Evolutionary conservation across 768 basidiomycete genomes (phyloP), one percentile per base, ranked within the genome.

Genomic region (Leccinum truebloodii): DNA sequence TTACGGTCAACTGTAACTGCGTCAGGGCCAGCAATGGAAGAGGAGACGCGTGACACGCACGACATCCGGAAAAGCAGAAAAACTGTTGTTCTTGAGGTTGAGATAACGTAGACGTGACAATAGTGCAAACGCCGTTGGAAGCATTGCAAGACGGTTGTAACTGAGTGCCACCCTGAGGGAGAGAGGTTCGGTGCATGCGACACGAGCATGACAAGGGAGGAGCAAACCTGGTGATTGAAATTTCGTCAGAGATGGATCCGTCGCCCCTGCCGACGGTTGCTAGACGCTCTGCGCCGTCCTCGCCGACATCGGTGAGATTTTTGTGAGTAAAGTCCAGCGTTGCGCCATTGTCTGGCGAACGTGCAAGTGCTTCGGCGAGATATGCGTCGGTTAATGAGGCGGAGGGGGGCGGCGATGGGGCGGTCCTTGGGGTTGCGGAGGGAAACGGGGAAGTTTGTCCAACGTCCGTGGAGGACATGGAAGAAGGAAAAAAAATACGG

Each of bases 261-360:
- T 50, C 79, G 69, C 77, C 75, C 75, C 78, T 75, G 66, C 86
- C 80, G 32, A 86, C 79, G 30, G 78, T 80, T 18, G 86, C 86
- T n/a, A 98, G 84, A 66, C 89, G 87, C 64, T 89, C 83, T 8
- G 86, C 89, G n/a, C 89, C 89, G 48, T 81, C 80, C 64, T 86
- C 83, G 9, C 87, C 87, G 46, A 98, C 83, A 61, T 93, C 87
- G 10, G 86, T 85, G 39, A 98, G 77, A 49, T 82, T 82, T 75
- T 89, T 84, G 74, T 92, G 89, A 61, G 90, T 86, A 53, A 98
- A 83, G 70, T 94, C 87, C 58, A 99, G 79, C 6, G 95, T 96
- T 59, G 85, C 85, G 8, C 94, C 94, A 56, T 81, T 77, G 77
- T 98, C 95, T 7, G 82, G 75, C 49, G 92, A 94, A 59, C 76